Percentiles rank a stretch among this genome's conserved stretches.
Evolutionary conservation across 306 rosid species (phyloP).

Genomic region (Styphnolobium japonicum): DNA sequence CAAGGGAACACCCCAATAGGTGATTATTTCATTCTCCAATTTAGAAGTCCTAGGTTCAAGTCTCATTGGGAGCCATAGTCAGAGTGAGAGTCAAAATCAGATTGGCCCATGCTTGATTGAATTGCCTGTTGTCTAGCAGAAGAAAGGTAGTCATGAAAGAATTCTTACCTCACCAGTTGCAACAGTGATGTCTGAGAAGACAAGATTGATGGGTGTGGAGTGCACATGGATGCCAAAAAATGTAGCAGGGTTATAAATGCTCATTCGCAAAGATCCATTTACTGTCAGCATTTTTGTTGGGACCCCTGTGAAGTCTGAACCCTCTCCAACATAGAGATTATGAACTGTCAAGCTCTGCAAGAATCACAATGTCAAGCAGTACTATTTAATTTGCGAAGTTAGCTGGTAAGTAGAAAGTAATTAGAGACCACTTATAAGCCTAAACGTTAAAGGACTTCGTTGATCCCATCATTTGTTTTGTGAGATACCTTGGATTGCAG

Average conservation of each 20-base stretch:
- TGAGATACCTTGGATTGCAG: background rate
- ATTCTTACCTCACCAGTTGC: constrained; percentile 78
- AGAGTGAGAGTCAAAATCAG: background rate
- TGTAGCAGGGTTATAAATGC: constrained; percentile 81
- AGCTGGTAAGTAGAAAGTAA: background rate
- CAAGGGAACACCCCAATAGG: background rate
- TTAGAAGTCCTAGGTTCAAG: background rate
- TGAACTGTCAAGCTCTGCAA: constrained; percentile 75
- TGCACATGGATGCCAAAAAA: constrained; percentile 87
- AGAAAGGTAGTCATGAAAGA: background rate
- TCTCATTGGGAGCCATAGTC: background rate
- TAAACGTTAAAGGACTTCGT: background rate
- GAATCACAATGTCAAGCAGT: background rate
- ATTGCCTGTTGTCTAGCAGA: background rate
- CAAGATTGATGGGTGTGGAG: constrained; percentile 66
- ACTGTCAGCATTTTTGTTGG: constrained; percentile 78
- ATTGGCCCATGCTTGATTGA: background rate
- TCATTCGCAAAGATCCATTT: constrained; percentile 66
- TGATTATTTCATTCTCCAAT: background rate
- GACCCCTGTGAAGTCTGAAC: constrained; percentile 81
- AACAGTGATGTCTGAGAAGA: constrained; percentile 68
- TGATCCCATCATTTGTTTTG: background rate
- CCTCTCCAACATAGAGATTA: constrained; percentile 73
- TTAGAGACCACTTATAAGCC: background rate
- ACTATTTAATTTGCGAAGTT: background rate